phyloP scores from a whole-genome alignment of 441 rosid species.

The Adansonia rubrostipa region DNA sequence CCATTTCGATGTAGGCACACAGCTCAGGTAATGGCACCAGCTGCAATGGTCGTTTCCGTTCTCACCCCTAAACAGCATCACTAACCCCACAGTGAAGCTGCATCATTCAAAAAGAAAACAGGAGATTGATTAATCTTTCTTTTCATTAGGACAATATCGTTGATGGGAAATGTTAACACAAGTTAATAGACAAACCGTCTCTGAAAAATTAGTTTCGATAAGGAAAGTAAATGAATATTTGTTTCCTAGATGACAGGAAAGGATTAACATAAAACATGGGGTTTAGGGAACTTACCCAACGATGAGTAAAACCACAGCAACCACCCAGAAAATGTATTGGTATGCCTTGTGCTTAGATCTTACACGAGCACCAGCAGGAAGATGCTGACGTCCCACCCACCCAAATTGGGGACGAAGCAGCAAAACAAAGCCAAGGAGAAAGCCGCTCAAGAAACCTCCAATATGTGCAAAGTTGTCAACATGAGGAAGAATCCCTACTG shows the following conservation, averaged over 20 bases:
- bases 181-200: not conserved
- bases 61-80: conserved; percentile 50
- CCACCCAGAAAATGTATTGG: conserved; percentile 56
- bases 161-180: not conserved
- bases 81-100: conserved; percentile 50
- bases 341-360: conserved; percentile 67
- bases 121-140: not conserved
- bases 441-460: conserved; percentile 86
- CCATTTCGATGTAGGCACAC: conserved; percentile 71
- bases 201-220: not conserved
- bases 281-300: conserved; percentile 55
- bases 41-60: conserved; percentile 50
- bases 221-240: not conserved
- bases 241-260: no score
- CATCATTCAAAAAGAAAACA: conserved; percentile 21
- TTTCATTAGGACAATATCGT: not conserved
- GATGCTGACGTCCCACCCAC: conserved; percentile 50
- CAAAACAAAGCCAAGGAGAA: conserved; percentile 76
- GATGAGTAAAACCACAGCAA: conserved; percentile 51
- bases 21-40: conserved; percentile 65
- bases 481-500: conserved; percentile 82
- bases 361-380: conserved; percentile 50
- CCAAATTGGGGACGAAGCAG: conserved; percentile 81
- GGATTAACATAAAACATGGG: no score
- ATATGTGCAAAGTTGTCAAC: conserved; percentile 97